Evolutionary conservation across 2,329 filamentous ascomycete species (phyloP).

Genomic region (Claviceps africana): DNA sequence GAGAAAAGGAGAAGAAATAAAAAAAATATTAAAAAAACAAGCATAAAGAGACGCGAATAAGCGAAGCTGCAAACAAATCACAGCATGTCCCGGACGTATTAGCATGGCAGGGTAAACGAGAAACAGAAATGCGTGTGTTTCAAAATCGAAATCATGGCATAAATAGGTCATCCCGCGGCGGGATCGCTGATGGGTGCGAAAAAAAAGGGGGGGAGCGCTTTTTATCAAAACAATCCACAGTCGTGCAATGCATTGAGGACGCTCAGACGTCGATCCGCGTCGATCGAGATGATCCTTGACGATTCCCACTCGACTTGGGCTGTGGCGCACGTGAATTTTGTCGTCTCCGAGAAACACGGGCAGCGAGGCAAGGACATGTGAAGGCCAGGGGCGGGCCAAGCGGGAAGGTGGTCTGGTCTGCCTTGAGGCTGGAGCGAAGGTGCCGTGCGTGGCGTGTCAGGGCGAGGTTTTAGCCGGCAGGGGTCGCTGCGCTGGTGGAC

Average conservation of each 20-base stretch:
- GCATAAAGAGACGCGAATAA: too few species aligned
- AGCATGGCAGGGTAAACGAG: not conserved
- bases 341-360: too few species aligned
- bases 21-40: too few species aligned
- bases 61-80: not conserved
- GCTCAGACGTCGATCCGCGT: not conserved
- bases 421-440: not conserved
- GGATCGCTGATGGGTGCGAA: too few species aligned
- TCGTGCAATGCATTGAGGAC: too few species aligned
- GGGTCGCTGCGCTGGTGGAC: too few species aligned
- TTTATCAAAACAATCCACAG: too few species aligned
- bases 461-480: too few species aligned
- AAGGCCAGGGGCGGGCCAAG: not conserved
- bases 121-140: not conserved
- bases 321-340: not conserved
- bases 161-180: too few species aligned
- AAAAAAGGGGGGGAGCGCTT: not conserved
- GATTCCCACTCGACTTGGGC: too few species aligned
- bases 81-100: not conserved
- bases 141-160: not conserved
- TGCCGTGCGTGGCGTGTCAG: not conserved
- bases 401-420: not conserved
- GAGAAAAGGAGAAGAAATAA: not conserved
- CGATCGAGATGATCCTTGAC: conserved; percentile 1
- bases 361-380: not conserved